Evolutionary conservation across 768 basidiomycete species (phyloP), one percentile per base, ranked within the genome.

Genomic region (Tylopilus felleus): DNA sequence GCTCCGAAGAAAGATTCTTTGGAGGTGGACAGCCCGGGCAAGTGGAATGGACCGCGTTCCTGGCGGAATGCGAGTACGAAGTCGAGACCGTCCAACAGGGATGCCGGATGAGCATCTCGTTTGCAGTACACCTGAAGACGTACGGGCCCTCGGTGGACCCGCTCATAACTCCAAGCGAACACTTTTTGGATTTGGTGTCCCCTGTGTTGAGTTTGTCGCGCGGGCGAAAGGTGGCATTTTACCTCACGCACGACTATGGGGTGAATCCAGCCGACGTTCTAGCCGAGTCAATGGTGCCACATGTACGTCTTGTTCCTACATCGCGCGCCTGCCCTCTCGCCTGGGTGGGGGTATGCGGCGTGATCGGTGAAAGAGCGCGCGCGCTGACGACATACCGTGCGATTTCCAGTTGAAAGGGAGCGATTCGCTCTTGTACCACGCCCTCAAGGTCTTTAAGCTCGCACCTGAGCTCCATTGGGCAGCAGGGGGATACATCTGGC

Each of bases 401-500:
- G 13, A 33, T 33, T 14, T 40, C 19, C 62, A 92, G 90, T 70
- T 92, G 45, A 90, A 88, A 72, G 88, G 86, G 33, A 83, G 84
- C 21, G 90, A 92, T 62, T 82, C 85, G 5, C 67, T 89, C 29
- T 69, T 92, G 8, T 90, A 88, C 66, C 86, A 88, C 48, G 85
- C 88, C 3, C 71, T 91, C 65, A 89, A 87, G 67, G 68, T 85
- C 36, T 89, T 84, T 75, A 90, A 90, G 55, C 81, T 92, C 43
- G 68, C 73, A 1, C 86, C 88, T 0, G 86, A 86, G 56, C 77
- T 92, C 1, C 86, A 86, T 55, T 92, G 88, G 85, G 82, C 84
- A 17, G 90, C 90, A 29, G 89, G 88, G 2, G 88, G 88, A 19
- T 90, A 86, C 66, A 76, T 92, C 56, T 92, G 90, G 90, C 83